These are phyloP conservation scores for Dysphania ambrosioides DNA, from an alignment of 148 eudicot species.

Conservation along the genomic window DNA sequence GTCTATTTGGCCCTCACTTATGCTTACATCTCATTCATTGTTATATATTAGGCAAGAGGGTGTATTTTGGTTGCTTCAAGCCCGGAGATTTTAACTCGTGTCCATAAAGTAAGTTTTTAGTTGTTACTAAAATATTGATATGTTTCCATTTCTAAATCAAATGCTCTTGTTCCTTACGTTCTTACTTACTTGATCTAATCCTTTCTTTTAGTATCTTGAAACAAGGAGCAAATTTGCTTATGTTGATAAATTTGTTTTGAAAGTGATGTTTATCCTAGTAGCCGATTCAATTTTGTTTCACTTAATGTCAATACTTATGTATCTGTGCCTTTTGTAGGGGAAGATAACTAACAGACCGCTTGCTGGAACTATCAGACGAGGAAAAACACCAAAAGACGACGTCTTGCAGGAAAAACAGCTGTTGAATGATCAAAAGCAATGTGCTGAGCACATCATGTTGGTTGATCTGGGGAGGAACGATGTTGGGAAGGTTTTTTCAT, in stretches of 20 bases:
- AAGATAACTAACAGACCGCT: constrained; percentile 85
- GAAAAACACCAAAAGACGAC: constrained; percentile 90
- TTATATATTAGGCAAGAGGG: constrained; percentile 77
- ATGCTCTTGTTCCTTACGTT: neutral
- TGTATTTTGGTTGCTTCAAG: constrained; percentile 97
- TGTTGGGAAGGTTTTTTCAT: constrained; percentile 76
- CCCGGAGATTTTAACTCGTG: constrained; percentile 97
- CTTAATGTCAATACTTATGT: constrained; percentile 18
- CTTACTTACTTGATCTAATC: neutral
- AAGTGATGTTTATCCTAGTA: constrained; percentile 4
- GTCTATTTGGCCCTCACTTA: neutral
- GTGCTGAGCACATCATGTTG: constrained; percentile 96
- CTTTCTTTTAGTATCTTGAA: neutral
- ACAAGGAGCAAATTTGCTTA: neutral
- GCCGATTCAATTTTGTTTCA: neutral
- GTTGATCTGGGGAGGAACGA: constrained; percentile 99
- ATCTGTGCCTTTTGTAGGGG: constrained; percentile 38
- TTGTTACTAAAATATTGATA: neutral
- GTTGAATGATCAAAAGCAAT: constrained; percentile 82
- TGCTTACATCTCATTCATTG: constrained; percentile 10
- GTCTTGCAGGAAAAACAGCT: constrained; percentile 80
- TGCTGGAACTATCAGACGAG: constrained; percentile 93
- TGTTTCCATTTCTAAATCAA: neutral
- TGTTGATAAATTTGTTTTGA: neutral
- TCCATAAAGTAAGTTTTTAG: constrained; percentile 56